Percentiles rank a stretch among this genome's conserved stretches.
Conservation (phyloP, 768 basidiomycete species). For the Leccinum aurantiacum region DNA sequence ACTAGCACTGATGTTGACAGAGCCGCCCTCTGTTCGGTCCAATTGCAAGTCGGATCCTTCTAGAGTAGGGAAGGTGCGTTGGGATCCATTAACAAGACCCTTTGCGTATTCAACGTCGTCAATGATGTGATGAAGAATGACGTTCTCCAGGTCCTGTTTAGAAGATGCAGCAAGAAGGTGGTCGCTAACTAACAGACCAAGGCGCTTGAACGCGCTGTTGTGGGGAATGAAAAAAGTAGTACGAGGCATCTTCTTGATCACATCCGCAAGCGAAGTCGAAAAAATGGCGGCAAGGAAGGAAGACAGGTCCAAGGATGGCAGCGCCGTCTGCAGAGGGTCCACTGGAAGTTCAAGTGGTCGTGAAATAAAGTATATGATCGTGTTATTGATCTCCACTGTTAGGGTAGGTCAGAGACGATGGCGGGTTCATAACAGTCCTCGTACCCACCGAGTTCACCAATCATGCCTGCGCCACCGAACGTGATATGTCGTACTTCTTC, state of each 20-base stretch:
- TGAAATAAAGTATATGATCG: conserved; percentile 87
- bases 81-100: conserved; percentile 59
- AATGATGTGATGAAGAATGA: conserved; percentile 87
- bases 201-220: conserved; percentile 83
- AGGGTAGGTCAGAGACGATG: conserved; percentile 10
- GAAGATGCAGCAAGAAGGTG: conserved; percentile 81
- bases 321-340: conserved; percentile 76
- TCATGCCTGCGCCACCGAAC: conserved; percentile 81
- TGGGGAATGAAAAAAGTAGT: conserved; percentile 85
- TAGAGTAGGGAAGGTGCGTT: conserved; percentile 74
- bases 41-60: conserved; percentile 84
- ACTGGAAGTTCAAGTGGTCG: conserved; percentile 79
- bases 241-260: conserved; percentile 59
- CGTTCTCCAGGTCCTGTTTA: conserved; percentile 75
- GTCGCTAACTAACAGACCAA: conserved; percentile 81
- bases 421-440: not conserved
- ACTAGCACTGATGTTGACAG: conserved; percentile 56
- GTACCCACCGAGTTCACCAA: conserved; percentile 72
- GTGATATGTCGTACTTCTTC: conserved; percentile 54
- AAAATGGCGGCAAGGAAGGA: conserved; percentile 89
- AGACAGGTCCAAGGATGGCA: conserved; percentile 83
- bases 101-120: conserved; percentile 71
- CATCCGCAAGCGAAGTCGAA: conserved; percentile 79
- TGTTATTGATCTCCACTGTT: conserved; percentile 71
- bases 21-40: conserved; percentile 52